phyloP scores from a whole-genome alignment of 306 rosid genomes.

The Begonia fuchsioides region DNA sequence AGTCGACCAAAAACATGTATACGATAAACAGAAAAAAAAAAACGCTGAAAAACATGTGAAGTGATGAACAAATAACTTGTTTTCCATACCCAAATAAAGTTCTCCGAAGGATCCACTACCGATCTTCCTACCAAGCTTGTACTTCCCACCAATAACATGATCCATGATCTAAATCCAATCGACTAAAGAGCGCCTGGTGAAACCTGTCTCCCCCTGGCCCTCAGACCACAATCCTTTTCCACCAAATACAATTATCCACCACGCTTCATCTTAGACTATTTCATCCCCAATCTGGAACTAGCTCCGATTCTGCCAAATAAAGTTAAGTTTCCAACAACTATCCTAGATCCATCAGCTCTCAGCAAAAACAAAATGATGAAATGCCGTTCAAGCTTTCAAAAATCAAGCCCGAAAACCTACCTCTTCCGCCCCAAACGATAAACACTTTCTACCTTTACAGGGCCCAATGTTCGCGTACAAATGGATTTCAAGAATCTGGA shows the following conservation, averaged over 20 bases:
- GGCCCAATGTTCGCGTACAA: conserved; percentile 2
- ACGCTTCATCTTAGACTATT: conserved; percentile 3
- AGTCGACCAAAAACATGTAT: conserved; percentile 1
- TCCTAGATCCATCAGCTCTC: conserved; percentile 42
- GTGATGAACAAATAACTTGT: conserved; percentile 2
- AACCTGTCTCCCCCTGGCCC: conserved; percentile 8
- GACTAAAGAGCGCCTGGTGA: conserved; percentile 11
- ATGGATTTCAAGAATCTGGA: conserved; percentile 15
- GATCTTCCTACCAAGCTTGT: conserved; percentile 91
- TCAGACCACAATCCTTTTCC: conserved; percentile 21
- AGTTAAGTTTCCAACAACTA: conserved; percentile 11
- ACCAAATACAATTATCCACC: conserved; percentile 13
- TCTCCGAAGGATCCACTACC: conserved; percentile 97
- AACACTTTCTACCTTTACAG: neutral
- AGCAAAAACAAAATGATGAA: conserved; percentile 19
- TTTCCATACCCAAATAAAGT: conserved; percentile 68
- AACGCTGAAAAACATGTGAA: neutral
- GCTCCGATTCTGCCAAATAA: conserved; percentile 5
- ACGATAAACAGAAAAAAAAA: conserved; percentile 8
- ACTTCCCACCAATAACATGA: conserved; percentile 82
- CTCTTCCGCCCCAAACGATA: no score
- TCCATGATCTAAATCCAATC: conserved; percentile 56
- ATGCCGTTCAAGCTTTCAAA: conserved; percentile 10
- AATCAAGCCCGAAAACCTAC: conserved; percentile 3
- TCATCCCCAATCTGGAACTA: conserved; percentile 15